These are phyloP conservation scores for Deinandra increscens DNA, from an alignment of 129 eudicot genomes.

Conservation along the genomic window DNA sequence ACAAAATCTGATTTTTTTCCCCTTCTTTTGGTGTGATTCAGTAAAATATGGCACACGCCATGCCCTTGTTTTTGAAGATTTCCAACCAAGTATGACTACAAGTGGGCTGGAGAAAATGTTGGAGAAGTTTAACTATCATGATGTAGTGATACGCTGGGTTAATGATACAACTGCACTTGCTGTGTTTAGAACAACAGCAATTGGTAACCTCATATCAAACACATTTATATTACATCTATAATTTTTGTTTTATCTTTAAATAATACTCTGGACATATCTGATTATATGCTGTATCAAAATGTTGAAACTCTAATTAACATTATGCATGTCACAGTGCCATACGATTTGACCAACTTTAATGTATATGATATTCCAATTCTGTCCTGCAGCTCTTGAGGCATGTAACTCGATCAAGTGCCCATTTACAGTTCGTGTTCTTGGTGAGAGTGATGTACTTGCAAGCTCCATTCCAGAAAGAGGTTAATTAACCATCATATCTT, in stretches of 20 bases:
- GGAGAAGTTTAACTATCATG: constrained; percentile 60
- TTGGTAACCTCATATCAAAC: constrained; percentile 47
- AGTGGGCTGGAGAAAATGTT: constrained; percentile 75
- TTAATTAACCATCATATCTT: constrained; percentile 18
- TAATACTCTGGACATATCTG: too few relatives aligned
- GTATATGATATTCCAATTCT: constrained; percentile 1
- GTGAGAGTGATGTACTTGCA: constrained; percentile 58
- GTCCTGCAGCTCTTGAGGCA: constrained; percentile 84
- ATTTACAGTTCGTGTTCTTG: constrained; percentile 64
- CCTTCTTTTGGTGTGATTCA: constrained; percentile 25
- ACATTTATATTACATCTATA: not conserved
- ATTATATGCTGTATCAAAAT: not conserved
- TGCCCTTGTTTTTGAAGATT: constrained; percentile 78
- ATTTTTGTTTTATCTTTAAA: not conserved
- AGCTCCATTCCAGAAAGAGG: constrained; percentile 71
- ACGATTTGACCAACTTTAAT: not conserved
- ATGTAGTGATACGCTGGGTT: constrained; percentile 80
- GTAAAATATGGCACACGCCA: constrained; percentile 84
- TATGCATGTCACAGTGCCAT: not conserved
- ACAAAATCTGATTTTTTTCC: constrained; percentile 18
- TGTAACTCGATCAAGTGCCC: constrained; percentile 52
- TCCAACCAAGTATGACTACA: constrained; percentile 74
- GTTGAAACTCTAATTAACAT: not conserved
- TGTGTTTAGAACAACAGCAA: constrained; percentile 79
- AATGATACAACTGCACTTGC: constrained; percentile 90